These are phyloP conservation scores for Talaromyces rugulosus DNA, from an alignment of 2,329 filamentous ascomycete genomes.

Conservation along the genomic window DNA sequence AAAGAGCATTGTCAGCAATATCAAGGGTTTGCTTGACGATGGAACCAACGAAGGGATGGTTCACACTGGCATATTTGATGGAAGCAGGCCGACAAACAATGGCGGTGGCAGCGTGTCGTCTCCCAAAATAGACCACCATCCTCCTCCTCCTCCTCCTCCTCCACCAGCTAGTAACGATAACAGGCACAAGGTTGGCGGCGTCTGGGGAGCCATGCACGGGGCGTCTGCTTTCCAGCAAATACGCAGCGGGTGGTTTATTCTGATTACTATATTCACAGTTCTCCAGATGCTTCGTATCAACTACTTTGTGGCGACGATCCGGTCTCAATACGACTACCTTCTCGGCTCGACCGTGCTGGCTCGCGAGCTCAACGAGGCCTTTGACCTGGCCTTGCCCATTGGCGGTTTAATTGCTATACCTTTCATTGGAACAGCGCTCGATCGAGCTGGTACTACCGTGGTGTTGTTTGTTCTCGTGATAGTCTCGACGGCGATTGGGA, in stretches of 20 bases:
- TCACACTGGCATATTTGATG: constrained; percentile 17
- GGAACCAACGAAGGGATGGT: constrained; percentile 12
- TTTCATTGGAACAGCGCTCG: constrained; percentile 76
- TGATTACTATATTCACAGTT: constrained; percentile 77
- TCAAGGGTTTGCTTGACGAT: constrained; percentile 66
- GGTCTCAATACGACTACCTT: constrained; percentile 74
- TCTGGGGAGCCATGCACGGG: constrained; percentile 83
- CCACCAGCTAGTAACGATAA: constrained; percentile 4
- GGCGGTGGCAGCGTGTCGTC: constrained; percentile 1
- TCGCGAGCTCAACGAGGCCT: constrained; percentile 71
- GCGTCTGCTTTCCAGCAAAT: constrained; percentile 69
- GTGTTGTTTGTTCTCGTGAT: constrained; percentile 68
- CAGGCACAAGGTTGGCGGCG: constrained; percentile 46
- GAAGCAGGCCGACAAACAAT: not conserved
- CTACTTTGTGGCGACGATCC: constrained; percentile 85
- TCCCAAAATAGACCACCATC: constrained; percentile 29
- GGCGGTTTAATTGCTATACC: constrained; percentile 82
- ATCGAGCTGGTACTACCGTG: constrained; percentile 67
- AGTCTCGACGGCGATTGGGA: constrained; percentile 68
- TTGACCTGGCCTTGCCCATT: constrained; percentile 78
- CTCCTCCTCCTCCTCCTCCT: constrained; percentile 29
- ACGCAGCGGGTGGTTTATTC: constrained; percentile 73
- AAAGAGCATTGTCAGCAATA: constrained; percentile 63
- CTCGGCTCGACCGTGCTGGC: constrained; percentile 60
- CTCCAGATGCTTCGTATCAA: constrained; percentile 80